Conservation (phyloP, 495 filamentous ascomycete species). For the Hypomontagnella submonticulosa region DNA sequence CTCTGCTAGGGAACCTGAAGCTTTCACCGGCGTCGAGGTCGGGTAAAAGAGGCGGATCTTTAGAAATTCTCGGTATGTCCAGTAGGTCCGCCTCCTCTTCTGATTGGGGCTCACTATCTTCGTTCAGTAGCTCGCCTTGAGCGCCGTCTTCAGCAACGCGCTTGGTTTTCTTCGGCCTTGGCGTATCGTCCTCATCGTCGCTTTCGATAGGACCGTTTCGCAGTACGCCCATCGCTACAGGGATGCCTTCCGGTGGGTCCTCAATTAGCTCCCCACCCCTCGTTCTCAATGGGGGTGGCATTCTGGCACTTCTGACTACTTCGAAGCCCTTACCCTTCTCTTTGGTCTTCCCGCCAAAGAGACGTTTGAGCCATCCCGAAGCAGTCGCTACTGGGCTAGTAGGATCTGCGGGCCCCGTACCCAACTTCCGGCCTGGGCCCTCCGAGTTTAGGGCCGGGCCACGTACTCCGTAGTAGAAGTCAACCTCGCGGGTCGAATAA, state of each 20-base stretch:
- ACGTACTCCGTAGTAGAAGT: constrained; percentile 93
- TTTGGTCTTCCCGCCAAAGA: constrained; percentile 85
- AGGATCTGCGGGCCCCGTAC: constrained; percentile 94
- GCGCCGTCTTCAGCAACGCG: constrained; percentile 43
- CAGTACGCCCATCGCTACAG: constrained; percentile 66
- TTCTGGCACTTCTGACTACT: constrained; percentile 86
- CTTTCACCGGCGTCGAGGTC: constrained; percentile 69
- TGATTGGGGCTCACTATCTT: constrained; percentile 55
- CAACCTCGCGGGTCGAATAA: constrained; percentile 91
- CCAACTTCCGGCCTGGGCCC: constrained; percentile 80
- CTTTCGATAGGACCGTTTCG: constrained; percentile 68
- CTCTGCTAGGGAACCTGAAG: constrained; percentile 72
- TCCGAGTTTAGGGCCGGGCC: constrained; percentile 87
- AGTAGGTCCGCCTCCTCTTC: constrained; percentile 42
- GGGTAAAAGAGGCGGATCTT: constrained; percentile 68
- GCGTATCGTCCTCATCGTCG: constrained; percentile 64
- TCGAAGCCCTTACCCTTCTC: constrained; percentile 95
- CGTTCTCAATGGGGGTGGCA: constrained; percentile 68
- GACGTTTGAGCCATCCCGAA: constrained; percentile 83
- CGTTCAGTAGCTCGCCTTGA: constrained; percentile 59
- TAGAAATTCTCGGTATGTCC: constrained; percentile 60
- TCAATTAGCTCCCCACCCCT: constrained; percentile 64
- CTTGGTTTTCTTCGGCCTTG: constrained; percentile 39
- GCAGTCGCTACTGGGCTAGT: constrained; percentile 89
- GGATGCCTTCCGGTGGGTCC: constrained; percentile 65